phyloP scores from a whole-genome alignment of 1,284 basidiomycete species.

The Anthracocystis walkeri region DNA sequence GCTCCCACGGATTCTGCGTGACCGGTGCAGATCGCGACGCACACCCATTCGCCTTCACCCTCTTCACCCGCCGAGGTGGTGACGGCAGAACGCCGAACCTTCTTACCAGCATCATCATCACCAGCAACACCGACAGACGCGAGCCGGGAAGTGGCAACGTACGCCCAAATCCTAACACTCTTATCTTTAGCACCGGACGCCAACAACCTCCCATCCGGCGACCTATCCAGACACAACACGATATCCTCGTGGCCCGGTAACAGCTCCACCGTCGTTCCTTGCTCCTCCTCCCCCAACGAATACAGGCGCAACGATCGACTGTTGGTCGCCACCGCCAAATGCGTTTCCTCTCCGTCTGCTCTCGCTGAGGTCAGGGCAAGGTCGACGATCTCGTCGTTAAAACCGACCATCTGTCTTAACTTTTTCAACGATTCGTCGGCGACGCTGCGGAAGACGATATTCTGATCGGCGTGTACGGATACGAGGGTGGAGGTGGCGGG shows the following conservation, averaged over 20 bases:
- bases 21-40: conserved; percentile 88
- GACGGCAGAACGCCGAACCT: conserved; percentile 5
- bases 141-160: conserved; percentile 62
- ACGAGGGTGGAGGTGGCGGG: conserved; percentile 73
- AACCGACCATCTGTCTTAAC: conserved; percentile 83
- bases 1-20: conserved; percentile 95
- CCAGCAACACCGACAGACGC: neutral
- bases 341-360: conserved; percentile 73
- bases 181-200: conserved; percentile 93
- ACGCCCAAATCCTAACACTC: conserved; percentile 83
- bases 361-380: conserved; percentile 71
- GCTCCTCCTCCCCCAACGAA: conserved; percentile 70
- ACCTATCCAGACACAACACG: conserved; percentile 84
- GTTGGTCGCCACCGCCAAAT: conserved; percentile 94
- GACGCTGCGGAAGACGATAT: conserved; percentile 79
- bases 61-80: conserved; percentile 54
- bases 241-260: conserved; percentile 80
- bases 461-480: conserved; percentile 91
- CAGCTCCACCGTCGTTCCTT: conserved; percentile 55
- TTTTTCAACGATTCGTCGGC: conserved; percentile 72
- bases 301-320: conserved; percentile 92
- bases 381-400: conserved; percentile 98
- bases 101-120: conserved; percentile 16
- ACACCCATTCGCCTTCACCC: conserved; percentile 75
- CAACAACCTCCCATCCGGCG: conserved; percentile 78